Evolutionary conservation across 1,284 basidiomycete genomes (phyloP).

Genomic region (Fomes fomentarius): DNA sequence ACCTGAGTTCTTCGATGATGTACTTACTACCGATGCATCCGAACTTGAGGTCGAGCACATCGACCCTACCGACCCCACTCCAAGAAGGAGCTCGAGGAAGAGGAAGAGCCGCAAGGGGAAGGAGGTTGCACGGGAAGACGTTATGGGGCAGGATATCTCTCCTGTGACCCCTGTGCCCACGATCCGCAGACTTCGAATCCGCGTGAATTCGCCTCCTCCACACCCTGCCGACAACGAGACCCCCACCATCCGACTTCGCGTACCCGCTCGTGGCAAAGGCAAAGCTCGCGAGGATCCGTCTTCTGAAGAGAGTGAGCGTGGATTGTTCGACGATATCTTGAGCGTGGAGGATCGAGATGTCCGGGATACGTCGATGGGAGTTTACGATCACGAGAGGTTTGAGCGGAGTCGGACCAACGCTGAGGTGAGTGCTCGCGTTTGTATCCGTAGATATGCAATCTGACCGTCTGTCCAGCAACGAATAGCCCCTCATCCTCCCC

Average conservation of each 20-base stretch:
- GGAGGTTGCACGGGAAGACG: constrained; percentile 18
- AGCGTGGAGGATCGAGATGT: constrained; percentile 75
- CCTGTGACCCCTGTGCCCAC: constrained; percentile 34
- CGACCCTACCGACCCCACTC: constrained; percentile 33
- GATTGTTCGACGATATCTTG: constrained; percentile 87
- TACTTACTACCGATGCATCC: constrained; percentile 30
- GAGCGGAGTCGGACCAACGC: constrained; percentile 72
- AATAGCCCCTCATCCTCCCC: constrained; percentile 47
- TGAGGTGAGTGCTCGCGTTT: constrained; percentile 55
- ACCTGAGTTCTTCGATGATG: constrained; percentile 8
- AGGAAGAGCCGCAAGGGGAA: constrained; percentile 32
- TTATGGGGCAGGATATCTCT: constrained; percentile 27
- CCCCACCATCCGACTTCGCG: constrained; percentile 53
- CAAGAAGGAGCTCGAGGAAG: constrained; percentile 21
- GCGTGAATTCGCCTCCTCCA: constrained; percentile 39
- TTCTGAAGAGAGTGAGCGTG: constrained; percentile 42
- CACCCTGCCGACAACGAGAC: constrained; percentile 30
- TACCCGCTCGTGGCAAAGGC: constrained; percentile 60
- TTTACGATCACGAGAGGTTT: constrained; percentile 77
- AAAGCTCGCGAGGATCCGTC: constrained; percentile 61
- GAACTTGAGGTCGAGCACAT: constrained; percentile 30
- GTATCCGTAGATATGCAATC: not conserved
- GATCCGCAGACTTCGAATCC: constrained; percentile 44
- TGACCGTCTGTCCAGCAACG: constrained; percentile 47
- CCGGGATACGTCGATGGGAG: constrained; percentile 66